Conservation (phyloP, 2,329 filamentous ascomycete genomes). For the Metarhizium sp. region DNA sequence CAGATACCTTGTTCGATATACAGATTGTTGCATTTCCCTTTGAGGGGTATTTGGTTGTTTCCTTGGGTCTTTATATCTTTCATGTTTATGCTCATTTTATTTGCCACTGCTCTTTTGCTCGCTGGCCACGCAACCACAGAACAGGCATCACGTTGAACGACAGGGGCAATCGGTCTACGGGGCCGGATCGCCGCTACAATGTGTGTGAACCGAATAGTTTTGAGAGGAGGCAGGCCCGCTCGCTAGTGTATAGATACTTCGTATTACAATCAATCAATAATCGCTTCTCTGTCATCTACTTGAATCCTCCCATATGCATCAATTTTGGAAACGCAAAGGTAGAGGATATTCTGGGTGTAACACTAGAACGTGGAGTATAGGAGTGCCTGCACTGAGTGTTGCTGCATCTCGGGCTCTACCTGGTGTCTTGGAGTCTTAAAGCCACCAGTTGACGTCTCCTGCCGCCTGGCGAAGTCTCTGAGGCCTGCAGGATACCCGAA, state of each 20-base stretch:
- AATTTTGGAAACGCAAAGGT: not conserved
- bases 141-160: not conserved
- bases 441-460: too few relatives aligned
- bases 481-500: too few relatives aligned
- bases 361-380: too few relatives aligned
- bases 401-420: too few relatives aligned
- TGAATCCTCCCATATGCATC: not conserved
- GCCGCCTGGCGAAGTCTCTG: too few relatives aligned
- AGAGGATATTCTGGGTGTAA: not conserved
- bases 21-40: constrained; percentile 16
- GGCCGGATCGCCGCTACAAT: not conserved
- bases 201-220: constrained; percentile 1
- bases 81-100: not conserved
- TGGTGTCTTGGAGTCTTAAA: too few relatives aligned
- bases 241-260: constrained; percentile 27
- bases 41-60: not conserved
- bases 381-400: too few relatives aligned
- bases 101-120: not conserved
- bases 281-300: constrained; percentile 13
- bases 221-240: constrained; percentile 20
- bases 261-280: constrained; percentile 20
- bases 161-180: not conserved
- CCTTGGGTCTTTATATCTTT: not conserved
- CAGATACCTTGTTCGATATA: constrained; percentile 56
- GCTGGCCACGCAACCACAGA: constrained; percentile 4